Evolutionary conservation across 177 flowering plant genomes (phyloP), one percentile per base, ranked within the genome.

Genomic region (Telopea speciosissima): DNA sequence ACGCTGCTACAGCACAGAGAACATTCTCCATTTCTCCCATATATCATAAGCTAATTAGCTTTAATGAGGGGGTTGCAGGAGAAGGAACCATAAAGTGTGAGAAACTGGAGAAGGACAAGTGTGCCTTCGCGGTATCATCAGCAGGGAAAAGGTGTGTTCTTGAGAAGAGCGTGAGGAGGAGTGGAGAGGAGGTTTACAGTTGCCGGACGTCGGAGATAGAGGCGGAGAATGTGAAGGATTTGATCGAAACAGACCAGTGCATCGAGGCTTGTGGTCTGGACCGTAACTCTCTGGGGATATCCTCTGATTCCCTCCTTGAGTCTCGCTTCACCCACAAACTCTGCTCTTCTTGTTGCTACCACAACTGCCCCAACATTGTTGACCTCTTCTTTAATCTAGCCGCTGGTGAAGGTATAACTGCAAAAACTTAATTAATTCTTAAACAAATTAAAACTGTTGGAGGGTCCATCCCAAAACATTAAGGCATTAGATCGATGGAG

Each of bases 341-440:
- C 24, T 85, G 86, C 83, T 83, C 86, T 25, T n/a, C 86, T 63
- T 79, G 40, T 40, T 85, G 86, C 77, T 81, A 83, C 73, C 58
- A 70, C 21, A 40, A 21, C 70, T 83, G 86, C 78, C 83, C 83
- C 73, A 85, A 85, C 80, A 68, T 83, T 31, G 82, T 85, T 49
- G 84, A 85, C 68, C 84, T 85, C 44, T 81, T 76, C 79, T 83
- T 83, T 78, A 83, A 81, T 21, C 86, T 85, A 2, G 88, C 88
- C 31, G 88, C 88, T 14, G 83, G 85, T 26, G 87, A 84, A 83
- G 85, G 87, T 82, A 70, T 2, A 31, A 2, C 5, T 31, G 33
- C 5, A 31, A 31, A 31, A 31, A 2, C 33, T n/a, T n/a, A n/a
- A n/a, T n/a, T n/a, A n/a, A n/a, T n/a, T n/a, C n/a, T n/a, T n/a